Base-by-base conservation (phyloP, 2,329 filamentous ascomycete genomes). In the Alternaria burnsii region DNA sequence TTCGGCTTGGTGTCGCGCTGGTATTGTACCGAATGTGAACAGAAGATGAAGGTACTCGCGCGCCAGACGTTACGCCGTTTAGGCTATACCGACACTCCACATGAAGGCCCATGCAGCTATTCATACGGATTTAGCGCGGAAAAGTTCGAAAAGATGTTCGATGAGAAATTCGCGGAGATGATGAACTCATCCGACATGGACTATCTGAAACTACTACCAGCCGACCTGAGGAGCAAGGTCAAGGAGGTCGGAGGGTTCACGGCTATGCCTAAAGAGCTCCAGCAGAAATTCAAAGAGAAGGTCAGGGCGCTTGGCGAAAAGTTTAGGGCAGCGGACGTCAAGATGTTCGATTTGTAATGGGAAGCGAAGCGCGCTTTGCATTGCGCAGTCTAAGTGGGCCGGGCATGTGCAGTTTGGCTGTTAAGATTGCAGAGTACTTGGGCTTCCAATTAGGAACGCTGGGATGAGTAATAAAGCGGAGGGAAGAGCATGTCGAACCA, bases 21-120 rank as follows among this genome's bases (percentile, higher is more conserved):
- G 71, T 74, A 71, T 41, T 75, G 72, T 47, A 66, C 62, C 7
- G 16, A 47, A 9, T 76, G 73, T 52, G 58, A 67, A 48, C 18
- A 58, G 16, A 10, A 62, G 44, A 71, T 76, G 65, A 44, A 55
- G 34, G 26, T 42, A 0, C 14, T 58, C 1, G 71, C 69, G 1
- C 40, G 41, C 32, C 51, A 57, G 28, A 57, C 55, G 16, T 38
- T 69, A 30, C 26, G 61, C 6, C 40, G 52, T 12, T 14, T 67
- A 6, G 59, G 55, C 7, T 55, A 20, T 14, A 57, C 50, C 16
- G 52, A 65, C 16, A 38, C 61, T 20, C 47, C 54, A 1, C 30
- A 48, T 9, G 52, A 55, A 1, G 50, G 52, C 14, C 43, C 20
- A n/a, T 32, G 36, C 9, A 14, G 36, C 36, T 22, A 40, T 32